Percentiles rank a stretch among this genome's conserved stretches.
Evolutionary conservation across 2,329 filamentous ascomycete species (phyloP).

Genomic region (Colletotrichum tanaceti): DNA sequence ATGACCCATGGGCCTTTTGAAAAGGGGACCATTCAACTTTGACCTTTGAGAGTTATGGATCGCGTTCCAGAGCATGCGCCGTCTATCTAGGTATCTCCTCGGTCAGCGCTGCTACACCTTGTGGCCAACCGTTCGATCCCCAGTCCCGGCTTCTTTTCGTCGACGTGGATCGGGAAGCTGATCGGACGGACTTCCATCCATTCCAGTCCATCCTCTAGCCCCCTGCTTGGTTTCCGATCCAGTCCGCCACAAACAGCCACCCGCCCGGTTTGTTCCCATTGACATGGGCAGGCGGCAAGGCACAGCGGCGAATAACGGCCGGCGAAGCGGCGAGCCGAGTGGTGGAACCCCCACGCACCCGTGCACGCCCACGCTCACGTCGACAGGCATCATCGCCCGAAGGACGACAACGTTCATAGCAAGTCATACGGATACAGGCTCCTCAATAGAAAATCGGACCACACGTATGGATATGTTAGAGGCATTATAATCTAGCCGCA

Average conservation of each 20-base stretch:
- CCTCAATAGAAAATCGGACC: slow-evolving; percentile 3
- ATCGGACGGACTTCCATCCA: slow-evolving; percentile 10
- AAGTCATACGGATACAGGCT: slow-evolving; percentile 1
- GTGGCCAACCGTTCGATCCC: slow-evolving; percentile 12
- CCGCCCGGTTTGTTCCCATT: slow-evolving; percentile 12
- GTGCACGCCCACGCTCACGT: background rate
- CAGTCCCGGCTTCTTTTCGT: slow-evolving; percentile 40
- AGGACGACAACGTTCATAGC: background rate
- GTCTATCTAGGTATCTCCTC: slow-evolving; percentile 7
- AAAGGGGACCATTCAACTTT: background rate
- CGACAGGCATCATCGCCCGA: background rate
- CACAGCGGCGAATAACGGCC: background rate
- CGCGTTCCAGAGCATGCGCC: slow-evolving; percentile 16
- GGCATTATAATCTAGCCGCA: background rate
- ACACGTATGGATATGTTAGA: background rate
- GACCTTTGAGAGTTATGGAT: slow-evolving; percentile 5
- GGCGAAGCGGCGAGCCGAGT: background rate
- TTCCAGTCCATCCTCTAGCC: background rate
- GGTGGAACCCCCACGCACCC: slow-evolving; percentile 35
- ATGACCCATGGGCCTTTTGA: slow-evolving; percentile 5
- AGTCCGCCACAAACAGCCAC: background rate
- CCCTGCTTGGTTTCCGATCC: slow-evolving; percentile 1
- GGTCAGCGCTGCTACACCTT: slow-evolving; percentile 2
- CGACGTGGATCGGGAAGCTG: slow-evolving; percentile 25
- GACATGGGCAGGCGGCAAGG: slow-evolving; percentile 15